Base-by-base conservation (phyloP, 2,329 filamentous ascomycete genomes). In the Cladosporium sp. region DNA sequence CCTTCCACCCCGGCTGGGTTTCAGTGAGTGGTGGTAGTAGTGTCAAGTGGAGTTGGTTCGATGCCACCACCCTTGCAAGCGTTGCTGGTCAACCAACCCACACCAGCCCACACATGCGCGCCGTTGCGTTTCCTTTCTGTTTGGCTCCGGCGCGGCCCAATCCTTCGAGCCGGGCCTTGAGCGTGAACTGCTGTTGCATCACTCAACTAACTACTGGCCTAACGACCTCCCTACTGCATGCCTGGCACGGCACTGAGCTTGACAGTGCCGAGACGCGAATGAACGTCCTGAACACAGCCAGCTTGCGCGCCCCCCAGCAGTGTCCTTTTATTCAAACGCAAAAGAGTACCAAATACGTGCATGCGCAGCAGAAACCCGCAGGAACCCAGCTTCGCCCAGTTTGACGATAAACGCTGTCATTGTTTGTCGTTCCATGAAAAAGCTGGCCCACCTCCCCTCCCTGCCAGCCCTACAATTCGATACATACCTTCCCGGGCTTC, bases 81-180 rank as follows among this genome's bases (percentile, higher is more conserved):
- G 16, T 25, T 43, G 19, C 29, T 25, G 18, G 33, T 16, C 30
- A 22, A 45, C 18, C 35, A 35, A 9, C 32, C 35, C 36, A 11
- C 45, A 45, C 18, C 35, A 35, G 7, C 32, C 35, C 36, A 11
- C 45, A 13, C 33, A n/a, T 32, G 36, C 43, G 13, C 16, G 16
- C 43, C 32, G 22, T 9, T 27, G 22, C 22, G 22, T 27, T 27
- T 27, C 22, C 22, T 5, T 27, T 5, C 9, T 48, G 45, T 48
- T 40, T 48, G 36, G 45, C 45, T 39, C 36, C 48, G 32, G 48
- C 18, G 48, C 48, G 48, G 48, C 48, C 48, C 48, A 50, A 50
- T 43, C 39, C 47, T 22, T 50, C 48, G 48, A 15, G 48, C 48
- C 48, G 48, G 48, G 38, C 48, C 48, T 38, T 50, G 32, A 22